phyloP scores from a whole-genome alignment of 139 green algal species.

The Zygnema circumcarinatum region DNA sequence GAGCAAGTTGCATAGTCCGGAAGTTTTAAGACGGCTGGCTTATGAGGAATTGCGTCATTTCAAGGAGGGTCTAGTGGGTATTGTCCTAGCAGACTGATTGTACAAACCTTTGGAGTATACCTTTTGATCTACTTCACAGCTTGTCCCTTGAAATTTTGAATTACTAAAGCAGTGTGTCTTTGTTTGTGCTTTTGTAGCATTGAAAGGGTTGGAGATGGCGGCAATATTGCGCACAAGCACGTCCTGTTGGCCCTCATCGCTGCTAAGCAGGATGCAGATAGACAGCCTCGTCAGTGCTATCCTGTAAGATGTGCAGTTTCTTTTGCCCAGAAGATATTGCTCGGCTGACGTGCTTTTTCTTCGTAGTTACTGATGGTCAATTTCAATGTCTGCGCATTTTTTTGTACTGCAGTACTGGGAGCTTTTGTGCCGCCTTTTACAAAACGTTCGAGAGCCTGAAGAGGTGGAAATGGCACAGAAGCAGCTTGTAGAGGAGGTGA shows the following conservation, averaged over 20 bases:
- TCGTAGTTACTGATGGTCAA: background rate
- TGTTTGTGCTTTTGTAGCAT: too few relatives aligned
- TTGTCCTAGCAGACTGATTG: too few relatives aligned
- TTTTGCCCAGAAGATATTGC: background rate
- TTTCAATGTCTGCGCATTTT: background rate
- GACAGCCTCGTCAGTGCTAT: constrained; percentile 13
- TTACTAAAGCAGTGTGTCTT: too few relatives aligned
- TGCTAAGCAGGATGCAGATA: constrained; percentile 16
- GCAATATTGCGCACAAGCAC: constrained; percentile 22
- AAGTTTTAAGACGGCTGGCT: too few relatives aligned
- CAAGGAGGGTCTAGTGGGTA: too few relatives aligned
- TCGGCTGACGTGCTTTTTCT: background rate
- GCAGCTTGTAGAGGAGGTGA: constrained; percentile 39
- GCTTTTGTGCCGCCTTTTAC: constrained; percentile 38
- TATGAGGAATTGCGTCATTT: too few relatives aligned
- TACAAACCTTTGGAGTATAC: too few relatives aligned
- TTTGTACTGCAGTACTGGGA: constrained; percentile 43
- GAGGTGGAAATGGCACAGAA: constrained; percentile 28
- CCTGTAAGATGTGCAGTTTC: constrained; percentile 21
- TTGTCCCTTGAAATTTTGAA: too few relatives aligned
- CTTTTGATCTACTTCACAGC: too few relatives aligned
- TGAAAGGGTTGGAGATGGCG: background rate
- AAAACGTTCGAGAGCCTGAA: background rate
- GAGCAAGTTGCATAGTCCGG: too few relatives aligned
- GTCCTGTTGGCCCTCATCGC: background rate